Evolutionary conservation across 148 eudicot species (phyloP), one percentile per base, ranked within the genome.

Genomic region (Rheum nobile): DNA sequence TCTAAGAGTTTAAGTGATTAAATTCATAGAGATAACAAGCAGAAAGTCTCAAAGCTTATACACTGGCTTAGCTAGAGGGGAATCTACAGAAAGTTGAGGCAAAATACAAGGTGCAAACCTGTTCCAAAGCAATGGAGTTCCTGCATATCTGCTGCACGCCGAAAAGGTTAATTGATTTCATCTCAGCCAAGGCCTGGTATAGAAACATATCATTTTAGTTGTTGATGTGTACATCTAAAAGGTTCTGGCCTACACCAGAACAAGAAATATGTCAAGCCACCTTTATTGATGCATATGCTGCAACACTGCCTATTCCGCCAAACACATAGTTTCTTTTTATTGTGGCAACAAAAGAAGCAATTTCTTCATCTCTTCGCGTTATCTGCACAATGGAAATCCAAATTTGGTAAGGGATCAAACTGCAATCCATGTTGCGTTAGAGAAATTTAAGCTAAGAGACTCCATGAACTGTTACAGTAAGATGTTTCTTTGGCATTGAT

Each of bases 101-200:
- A 17, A 48, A 61, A 73, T 7, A 57, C 48, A 19, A n/a, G n/a
- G 22, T 3, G 17, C 74, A 35, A 43, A 91, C 99, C 97, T 90
- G 97, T 79, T 95, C 99, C 79, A 91, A 41, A 63, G 97, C 98
- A 77, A 95, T 95, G 79, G 97, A 88, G 78, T 95, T 90, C 72
- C 98, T 91, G 50, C 97, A 95, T 83, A 91, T 91, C 84, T 95
- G 98, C 80, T 91, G 97, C 83, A 95, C 97, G 42, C 98, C 98
- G 80, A 95, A 91, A 74, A 95, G 96, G 76, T 95, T 91, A 77
- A 95, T 86, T 74, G 89, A 86, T 77, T 84, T 90, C 86, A 95
- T 88, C 71, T 88, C 92, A 78, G 91, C 90, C 90, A 95, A 86
- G 67, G 92, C 97, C 99, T 95, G 69, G 26, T 78, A 61, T 77